These are phyloP conservation scores for Penicillium sp. DNA, from an alignment of 2,329 filamentous ascomycete genomes.

Conservation along the genomic window DNA sequence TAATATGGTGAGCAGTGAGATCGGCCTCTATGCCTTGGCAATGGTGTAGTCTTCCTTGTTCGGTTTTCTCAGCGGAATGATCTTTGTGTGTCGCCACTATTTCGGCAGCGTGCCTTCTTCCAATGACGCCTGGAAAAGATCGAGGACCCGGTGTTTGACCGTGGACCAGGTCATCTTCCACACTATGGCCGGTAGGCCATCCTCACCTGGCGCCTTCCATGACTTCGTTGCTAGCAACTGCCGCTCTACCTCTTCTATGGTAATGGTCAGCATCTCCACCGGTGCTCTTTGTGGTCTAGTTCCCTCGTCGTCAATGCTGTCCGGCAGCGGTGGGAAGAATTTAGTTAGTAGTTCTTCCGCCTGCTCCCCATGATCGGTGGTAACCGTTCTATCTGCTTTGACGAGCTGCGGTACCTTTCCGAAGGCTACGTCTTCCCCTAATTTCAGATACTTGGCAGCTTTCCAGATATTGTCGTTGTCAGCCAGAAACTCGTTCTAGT, in stretches of 20 bases:
- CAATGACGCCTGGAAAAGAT: slow-evolving; percentile 11
- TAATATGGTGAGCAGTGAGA: slow-evolving; percentile 30
- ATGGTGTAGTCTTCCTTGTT: slow-evolving; percentile 15
- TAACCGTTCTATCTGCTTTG: slow-evolving; percentile 17
- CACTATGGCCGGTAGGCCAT: slow-evolving; percentile 23
- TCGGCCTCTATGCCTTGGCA: slow-evolving; percentile 26
- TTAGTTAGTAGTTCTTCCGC: slow-evolving; percentile 19
- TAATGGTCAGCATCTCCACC: slow-evolving; percentile 17
- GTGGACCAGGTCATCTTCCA: slow-evolving; percentile 29
- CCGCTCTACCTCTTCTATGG: slow-evolving; percentile 27
- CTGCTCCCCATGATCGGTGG: slow-evolving; percentile 16
- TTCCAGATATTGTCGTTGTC: slow-evolving; percentile 33
- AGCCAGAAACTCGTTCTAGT: slow-evolving; percentile 29
- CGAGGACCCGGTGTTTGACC: slow-evolving; percentile 16
- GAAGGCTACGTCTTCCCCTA: slow-evolving; percentile 21
- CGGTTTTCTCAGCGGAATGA: slow-evolving; percentile 16
- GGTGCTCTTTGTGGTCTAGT: slow-evolving; percentile 17
- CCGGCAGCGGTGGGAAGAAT: slow-evolving; percentile 22
- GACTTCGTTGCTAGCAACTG: slow-evolving; percentile 14
- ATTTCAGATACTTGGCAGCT: slow-evolving; percentile 28
- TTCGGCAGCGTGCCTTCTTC: slow-evolving; percentile 5
- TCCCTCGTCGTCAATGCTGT: slow-evolving; percentile 19
- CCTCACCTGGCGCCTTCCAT: slow-evolving; percentile 14
- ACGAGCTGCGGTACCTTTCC: slow-evolving; percentile 20
- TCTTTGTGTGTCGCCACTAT: slow-evolving; percentile 13